Base-by-base conservation (phyloP, 148 eudicot genomes). In the Chenopodium formosanum region DNA sequence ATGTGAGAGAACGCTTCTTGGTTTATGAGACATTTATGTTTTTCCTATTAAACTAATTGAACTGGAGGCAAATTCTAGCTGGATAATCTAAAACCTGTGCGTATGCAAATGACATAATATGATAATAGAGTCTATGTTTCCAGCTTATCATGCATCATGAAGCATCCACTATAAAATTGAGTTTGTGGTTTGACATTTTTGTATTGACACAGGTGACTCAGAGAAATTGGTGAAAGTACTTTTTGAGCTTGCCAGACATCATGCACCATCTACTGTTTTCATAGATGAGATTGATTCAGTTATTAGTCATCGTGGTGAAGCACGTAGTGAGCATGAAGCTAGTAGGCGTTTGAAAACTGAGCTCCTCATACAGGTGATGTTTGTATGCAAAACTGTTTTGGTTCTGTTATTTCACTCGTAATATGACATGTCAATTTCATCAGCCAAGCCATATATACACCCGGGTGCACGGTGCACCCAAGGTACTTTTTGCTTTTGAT, bases 191-290 rank as follows among this genome's bases (percentile, higher is more conserved):
- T 66, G 56, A 62, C 62, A 52, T 7, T 58, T 46, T 66, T 31
- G 12, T 64, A 13, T 56, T 47, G 16, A 19, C 34, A 73, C 91
- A 96, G 99, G 99, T 89, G 99, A 96, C 82, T 96, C 98, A 6
- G 99, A 96, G 87, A 96, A 96, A 84, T 83, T 96, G 70, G 89
- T 96, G 75, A 96, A 88, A 86, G 99, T 96, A 52, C 89, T 96
- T 32, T 96, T 96, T 88, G 99, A 96, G 92, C 97, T 96, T 78
- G 99, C 99, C 83, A 88, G 97, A 87, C 97, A 96, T 90, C 99
- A 96, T 89, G 98, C 99, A 34, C 99, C 99, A 60, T 96, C 99
- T 77, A 96, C 99, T 60, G 90, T 96, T 82, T 96, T 96, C 81
- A 91, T 96, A 79, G 99, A 96, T 88, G 99, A 96, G 86, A 96